Base-by-base conservation (phyloP, 2,329 filamentous ascomycete genomes). In the Apiospora arundinis region DNA sequence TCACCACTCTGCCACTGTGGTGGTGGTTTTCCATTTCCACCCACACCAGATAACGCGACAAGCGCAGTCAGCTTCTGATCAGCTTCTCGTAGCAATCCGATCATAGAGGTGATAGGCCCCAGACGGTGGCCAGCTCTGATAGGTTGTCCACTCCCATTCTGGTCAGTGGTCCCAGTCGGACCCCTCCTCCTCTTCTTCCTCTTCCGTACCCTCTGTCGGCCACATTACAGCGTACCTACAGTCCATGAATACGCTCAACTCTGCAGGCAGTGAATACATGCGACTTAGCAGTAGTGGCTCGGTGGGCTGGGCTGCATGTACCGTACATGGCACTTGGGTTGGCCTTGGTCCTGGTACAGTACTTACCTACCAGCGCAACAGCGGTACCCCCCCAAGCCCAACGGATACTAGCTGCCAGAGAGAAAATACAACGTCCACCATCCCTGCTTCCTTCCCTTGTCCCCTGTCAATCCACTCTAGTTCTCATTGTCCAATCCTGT, bases 391-490 rank as follows among this genome's bases (percentile, higher is more conserved):
- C n/a, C n/a, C 52, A 28, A 60, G 9, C 28, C 14, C 28, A 63
- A 63, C 56, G 56, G 56, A 63, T 63, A 63, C 56, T 63, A 63
- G 56, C 56, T 63, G 56, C 56, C 56, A 63, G 28, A 63, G 52
- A 14, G 52, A 60, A 60, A 63, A 63, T 63, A 63, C 56, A 63
- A 63, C 18, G 9, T 11, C 56, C 32, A 37, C 32, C 56, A 63
- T 37, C 56, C 56, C 56, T 63, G 28, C 28, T 32, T 63, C 18
- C 21, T 14, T 37, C 32, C 32, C 56, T 6, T 63, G 56, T 63
- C 32, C 56, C 56, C 32, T 63, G 56, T 63, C 56, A 5, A 40
- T 40, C 56, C 56, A 63, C 56, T 40, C 56, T 63, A 40, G 18
- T 28, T 28, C 11, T 40, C 32, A 63, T 63, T 63, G 56, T n/a